Percentiles rank a stretch among this genome's conserved stretches.
phyloP scores from a whole-genome alignment of 306 rosid species.

The Rosa multiflora region DNA sequence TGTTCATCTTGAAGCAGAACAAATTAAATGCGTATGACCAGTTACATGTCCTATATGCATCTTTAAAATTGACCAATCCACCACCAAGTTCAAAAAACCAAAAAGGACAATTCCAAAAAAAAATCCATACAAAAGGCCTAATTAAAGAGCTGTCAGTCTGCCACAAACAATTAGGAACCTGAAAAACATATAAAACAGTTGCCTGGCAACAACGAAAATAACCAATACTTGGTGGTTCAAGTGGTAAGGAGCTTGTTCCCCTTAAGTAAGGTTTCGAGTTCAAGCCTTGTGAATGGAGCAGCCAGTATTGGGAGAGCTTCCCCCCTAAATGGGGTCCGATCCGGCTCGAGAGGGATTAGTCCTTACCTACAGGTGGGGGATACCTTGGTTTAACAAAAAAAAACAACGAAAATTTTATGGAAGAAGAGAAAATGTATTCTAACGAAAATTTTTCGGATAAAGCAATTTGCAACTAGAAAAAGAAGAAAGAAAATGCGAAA shows the following conservation, averaged over 20 bases:
- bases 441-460: too few species aligned
- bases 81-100: neutral
- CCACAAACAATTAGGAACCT: neutral
- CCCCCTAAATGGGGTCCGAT: too few species aligned
- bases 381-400: too few species aligned
- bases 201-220: neutral
- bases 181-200: neutral
- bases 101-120: neutral
- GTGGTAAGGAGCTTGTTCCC: too few species aligned
- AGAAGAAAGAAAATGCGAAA: neutral
- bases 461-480: neutral
- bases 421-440: too few species aligned
- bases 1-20: neutral
- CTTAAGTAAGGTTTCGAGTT: too few species aligned
- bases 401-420: neutral
- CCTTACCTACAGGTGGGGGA: too few species aligned
- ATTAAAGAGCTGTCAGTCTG: neutral
- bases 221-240: too few species aligned
- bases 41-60: neutral
- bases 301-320: too few species aligned
- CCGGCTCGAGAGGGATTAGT: too few species aligned
- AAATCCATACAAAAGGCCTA: neutral
- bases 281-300: too few species aligned
- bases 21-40: neutral
- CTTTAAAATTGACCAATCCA: neutral